Percentiles rank a stretch among this genome's conserved stretches.
Evolutionary conservation across 73 alveolate genomes (phyloP).

Genomic region (Durusdinium trenchii): DNA sequence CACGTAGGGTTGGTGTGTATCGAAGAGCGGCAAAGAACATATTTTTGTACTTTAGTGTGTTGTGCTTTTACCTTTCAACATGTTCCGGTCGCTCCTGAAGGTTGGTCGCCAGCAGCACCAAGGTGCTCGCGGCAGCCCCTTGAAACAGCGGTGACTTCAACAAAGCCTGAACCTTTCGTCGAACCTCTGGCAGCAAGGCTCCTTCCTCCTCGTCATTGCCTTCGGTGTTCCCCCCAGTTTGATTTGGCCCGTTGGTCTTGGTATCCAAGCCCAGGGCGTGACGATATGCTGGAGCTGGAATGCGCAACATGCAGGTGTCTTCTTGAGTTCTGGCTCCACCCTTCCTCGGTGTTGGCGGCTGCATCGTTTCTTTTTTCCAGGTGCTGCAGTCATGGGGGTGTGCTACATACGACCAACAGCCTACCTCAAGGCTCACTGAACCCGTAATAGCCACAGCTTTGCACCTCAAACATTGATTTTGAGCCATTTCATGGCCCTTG

Average conservation of each 20-base stretch:
- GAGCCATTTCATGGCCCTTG: no score
- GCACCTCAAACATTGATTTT: no score
- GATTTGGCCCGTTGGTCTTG: not conserved
- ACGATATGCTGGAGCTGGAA: slow-evolving; percentile 68
- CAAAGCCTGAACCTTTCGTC: slow-evolving; percentile 72
- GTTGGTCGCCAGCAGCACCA: slow-evolving; percentile 72
- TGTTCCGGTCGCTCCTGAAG: slow-evolving; percentile 20
- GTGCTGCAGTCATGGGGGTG: no score
- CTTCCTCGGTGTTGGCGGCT: slow-evolving; percentile 40
- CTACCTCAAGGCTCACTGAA: no score
- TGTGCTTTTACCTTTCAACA: no score
- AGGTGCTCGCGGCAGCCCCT: slow-evolving; percentile 66
- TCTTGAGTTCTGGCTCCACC: slow-evolving; percentile 81
- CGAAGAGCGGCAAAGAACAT: no score
- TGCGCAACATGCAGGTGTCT: slow-evolving; percentile 10
- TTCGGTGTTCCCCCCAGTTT: not conserved
- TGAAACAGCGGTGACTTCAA: slow-evolving; percentile 47
- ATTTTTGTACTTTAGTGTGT: no score
- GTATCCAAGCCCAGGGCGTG: not conserved
- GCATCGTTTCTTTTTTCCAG: no score
- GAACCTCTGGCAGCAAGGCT: slow-evolving; percentile 80
- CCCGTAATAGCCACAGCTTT: no score
- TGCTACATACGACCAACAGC: no score
- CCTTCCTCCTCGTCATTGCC: slow-evolving; percentile 26
- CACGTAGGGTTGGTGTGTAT: no score